Conservation (phyloP, 1,139 yeast species). For the Blastobotrys indianensis region DNA sequence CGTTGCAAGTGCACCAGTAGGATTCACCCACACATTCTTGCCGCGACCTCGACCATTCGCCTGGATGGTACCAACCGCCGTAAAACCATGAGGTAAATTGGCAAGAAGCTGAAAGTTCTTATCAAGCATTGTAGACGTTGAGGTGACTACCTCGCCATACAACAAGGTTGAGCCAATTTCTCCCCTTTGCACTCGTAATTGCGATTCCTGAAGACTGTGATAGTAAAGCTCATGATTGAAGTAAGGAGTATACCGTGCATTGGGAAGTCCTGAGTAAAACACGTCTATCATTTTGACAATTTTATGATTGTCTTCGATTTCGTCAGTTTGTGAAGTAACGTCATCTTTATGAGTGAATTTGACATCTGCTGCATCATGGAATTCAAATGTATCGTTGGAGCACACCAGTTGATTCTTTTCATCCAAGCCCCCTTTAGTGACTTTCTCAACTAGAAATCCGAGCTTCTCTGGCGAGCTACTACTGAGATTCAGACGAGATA, state of each 20-base stretch:
- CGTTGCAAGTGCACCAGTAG: slow-evolving; percentile 82
- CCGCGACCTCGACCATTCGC: slow-evolving; percentile 92
- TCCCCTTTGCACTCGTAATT: slow-evolving; percentile 23
- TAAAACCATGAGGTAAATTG: slow-evolving; percentile 62
- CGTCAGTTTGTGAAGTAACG: slow-evolving; percentile 28
- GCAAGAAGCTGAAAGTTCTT: slow-evolving; percentile 56
- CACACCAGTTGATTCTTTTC: slow-evolving; percentile 45
- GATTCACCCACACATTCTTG: slow-evolving; percentile 92
- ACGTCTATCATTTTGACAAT: slow-evolving; percentile 51
- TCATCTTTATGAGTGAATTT: slow-evolving; percentile 10
- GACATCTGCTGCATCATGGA: slow-evolving; percentile 14
- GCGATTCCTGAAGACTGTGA: slow-evolving; percentile 37
- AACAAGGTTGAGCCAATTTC: slow-evolving; percentile 58
- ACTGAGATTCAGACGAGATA: slow-evolving; percentile 49
- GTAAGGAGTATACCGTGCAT: slow-evolving; percentile 52
- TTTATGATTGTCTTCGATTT: slow-evolving; percentile 46
- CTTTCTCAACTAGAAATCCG: slow-evolving; percentile 28
- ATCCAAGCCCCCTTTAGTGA: slow-evolving; percentile 39
- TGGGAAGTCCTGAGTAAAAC: slow-evolving; percentile 41
- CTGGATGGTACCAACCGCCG: slow-evolving; percentile 75
- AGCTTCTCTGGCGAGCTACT: slow-evolving; percentile 19
- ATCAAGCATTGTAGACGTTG: slow-evolving; percentile 77
- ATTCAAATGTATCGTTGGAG: slow-evolving; percentile 42
- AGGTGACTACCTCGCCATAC: slow-evolving; percentile 86
- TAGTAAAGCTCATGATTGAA: slow-evolving; percentile 62